These are phyloP conservation scores for Marvania coccoides DNA, from an alignment of 139 green algal genomes.

Conservation along the genomic window DNA sequence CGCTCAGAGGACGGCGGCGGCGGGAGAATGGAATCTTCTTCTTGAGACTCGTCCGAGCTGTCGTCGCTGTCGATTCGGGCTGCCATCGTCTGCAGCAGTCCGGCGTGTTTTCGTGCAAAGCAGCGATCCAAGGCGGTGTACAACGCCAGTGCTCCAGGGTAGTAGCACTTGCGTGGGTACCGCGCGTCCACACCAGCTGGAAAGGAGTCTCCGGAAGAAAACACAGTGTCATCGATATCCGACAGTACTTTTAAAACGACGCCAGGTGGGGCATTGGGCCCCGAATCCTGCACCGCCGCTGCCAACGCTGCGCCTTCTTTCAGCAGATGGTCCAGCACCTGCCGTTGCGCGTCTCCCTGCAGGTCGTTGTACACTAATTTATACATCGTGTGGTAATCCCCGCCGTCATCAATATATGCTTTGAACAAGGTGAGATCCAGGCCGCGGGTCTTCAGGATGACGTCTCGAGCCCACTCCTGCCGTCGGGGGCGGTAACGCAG, in stretches of 20 bases:
- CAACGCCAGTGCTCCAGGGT: constrained; percentile 41
- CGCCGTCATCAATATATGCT: constrained; percentile 40
- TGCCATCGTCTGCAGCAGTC: neutral
- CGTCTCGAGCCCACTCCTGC: constrained; percentile 25
- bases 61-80: no score
- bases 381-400: constrained; percentile 52
- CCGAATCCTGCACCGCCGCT: neutral
- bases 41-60: no score
- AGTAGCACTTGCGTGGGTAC: constrained; percentile 40
- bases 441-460: constrained; percentile 37
- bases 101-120: constrained; percentile 12
- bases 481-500: constrained; percentile 35
- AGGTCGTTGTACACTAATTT: constrained; percentile 55
- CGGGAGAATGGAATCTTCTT: no score
- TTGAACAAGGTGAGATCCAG: constrained; percentile 51
- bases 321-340: constrained; percentile 39
- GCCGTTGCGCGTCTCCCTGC: constrained; percentile 29
- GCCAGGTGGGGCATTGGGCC: neutral
- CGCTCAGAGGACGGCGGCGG: no score
- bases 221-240: constrained; percentile 59
- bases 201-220: constrained; percentile 40
- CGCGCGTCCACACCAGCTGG: constrained; percentile 30
- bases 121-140: constrained; percentile 40
- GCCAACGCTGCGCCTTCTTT: constrained; percentile 17
- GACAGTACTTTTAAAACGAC: constrained; percentile 46